These are phyloP conservation scores for Isoetes taiwanensis DNA, from an alignment of 75 land plant genomes.

Conservation along the genomic window DNA sequence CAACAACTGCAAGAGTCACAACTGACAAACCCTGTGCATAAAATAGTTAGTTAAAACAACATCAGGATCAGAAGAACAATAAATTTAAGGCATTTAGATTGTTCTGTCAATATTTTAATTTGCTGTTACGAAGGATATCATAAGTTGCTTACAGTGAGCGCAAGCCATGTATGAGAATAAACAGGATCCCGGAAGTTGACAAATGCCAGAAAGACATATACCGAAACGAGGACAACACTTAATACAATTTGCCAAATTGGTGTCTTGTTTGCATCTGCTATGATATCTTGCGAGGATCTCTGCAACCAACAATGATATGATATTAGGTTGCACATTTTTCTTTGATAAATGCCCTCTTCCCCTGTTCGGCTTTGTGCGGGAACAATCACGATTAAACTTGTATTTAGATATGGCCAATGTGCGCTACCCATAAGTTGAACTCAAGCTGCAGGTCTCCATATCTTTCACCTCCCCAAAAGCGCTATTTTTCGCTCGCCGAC, in stretches of 20 bases:
- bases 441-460: constrained; percentile 27
- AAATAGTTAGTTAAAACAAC: too few species aligned
- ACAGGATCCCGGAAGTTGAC: constrained; percentile 29
- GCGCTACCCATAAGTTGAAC: constrained; percentile 35
- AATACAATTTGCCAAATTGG: constrained; percentile 31
- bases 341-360: too few species aligned
- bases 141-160: constrained; percentile 26
- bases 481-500: constrained; percentile 11
- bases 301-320: constrained; percentile 9
- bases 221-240: constrained; percentile 21
- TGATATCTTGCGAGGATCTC: constrained; percentile 29
- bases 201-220: constrained; percentile 22
- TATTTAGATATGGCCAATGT: too few species aligned
- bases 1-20: too few species aligned
- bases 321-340: background rate
- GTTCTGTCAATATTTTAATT: too few species aligned
- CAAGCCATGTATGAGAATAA: constrained; percentile 30
- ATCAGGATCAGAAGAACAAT: too few species aligned
- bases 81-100: too few species aligned
- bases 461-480: constrained; percentile 12
- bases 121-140: too few species aligned
- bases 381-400: too few species aligned
- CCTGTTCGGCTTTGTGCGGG: too few species aligned
- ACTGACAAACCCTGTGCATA: too few species aligned
- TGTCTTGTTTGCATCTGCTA: constrained; percentile 24